Conservation (phyloP, 371 early-diverging fungal genomes). For the Choanephora cucurbitarum region DNA sequence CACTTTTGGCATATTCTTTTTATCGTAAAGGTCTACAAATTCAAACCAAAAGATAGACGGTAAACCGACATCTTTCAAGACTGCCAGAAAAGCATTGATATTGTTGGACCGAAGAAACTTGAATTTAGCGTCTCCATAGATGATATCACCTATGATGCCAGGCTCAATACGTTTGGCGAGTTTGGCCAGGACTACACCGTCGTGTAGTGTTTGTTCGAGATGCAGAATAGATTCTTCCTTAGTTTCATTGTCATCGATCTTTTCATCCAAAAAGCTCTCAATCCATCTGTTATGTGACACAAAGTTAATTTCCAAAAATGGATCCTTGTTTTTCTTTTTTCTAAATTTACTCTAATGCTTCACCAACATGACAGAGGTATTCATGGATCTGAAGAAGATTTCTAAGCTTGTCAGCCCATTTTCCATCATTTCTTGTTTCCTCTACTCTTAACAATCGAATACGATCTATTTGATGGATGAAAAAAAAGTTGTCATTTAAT, state of each 20-base stretch:
- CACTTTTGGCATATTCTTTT: conserved; percentile 99
- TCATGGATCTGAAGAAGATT: conserved; percentile 94
- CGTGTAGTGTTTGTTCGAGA: conserved; percentile 90
- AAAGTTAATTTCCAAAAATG: conserved; percentile 9
- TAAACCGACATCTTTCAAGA: conserved; percentile 80
- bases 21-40: conserved; percentile 97
- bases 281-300: conserved; percentile 79
- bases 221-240: conserved; percentile 60
- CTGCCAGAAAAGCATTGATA: conserved; percentile 93
- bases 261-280: conserved; percentile 85
- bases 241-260: conserved; percentile 57
- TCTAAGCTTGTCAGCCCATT: conserved; percentile 95
- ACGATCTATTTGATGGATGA: too few relatives aligned
- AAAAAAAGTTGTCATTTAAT: too few relatives aligned
- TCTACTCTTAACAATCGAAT: conserved; percentile 59
- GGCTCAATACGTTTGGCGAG: conserved; percentile 89
- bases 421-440: conserved; percentile 44
- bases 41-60: conserved; percentile 97
- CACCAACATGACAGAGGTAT: conserved; percentile 98
- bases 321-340: conserved; percentile 10
- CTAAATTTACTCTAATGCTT: conserved; percentile 93
- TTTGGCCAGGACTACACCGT: conserved; percentile 95
- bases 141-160: conserved; percentile 80
- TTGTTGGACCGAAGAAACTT: conserved; percentile 99
- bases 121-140: conserved; percentile 64